A percentile compares a stretch with the other conserved stretches of the same genome.
Evolutionary conservation across 1,284 basidiomycete genomes (phyloP).

Genomic region (Ustilago lituana): DNA sequence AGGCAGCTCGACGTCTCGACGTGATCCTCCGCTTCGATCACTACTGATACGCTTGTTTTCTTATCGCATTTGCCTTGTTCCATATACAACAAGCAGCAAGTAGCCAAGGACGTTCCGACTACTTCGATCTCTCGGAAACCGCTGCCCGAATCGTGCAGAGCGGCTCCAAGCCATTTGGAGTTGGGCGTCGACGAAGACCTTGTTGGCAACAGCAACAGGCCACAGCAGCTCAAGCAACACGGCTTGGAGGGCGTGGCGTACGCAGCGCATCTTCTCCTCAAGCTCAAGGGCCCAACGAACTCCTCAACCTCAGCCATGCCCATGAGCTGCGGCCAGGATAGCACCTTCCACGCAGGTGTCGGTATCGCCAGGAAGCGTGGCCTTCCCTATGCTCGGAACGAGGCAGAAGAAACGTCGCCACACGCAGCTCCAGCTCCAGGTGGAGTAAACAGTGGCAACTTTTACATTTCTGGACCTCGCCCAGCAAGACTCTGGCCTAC

Average conservation of each 20-base stretch:
- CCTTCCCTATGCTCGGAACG: slow-evolving; percentile 19
- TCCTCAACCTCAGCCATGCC: not conserved
- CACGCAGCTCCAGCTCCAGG: not conserved
- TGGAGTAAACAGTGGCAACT: slow-evolving; percentile 1
- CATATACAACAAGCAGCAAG: too few relatives aligned
- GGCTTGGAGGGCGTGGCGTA: slow-evolving; percentile 35
- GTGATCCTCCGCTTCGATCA: too few relatives aligned
- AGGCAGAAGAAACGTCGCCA: not conserved
- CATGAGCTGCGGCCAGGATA: not conserved
- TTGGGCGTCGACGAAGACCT: too few relatives aligned
- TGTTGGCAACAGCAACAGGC: too few relatives aligned
- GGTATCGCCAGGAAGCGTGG: slow-evolving; percentile 23
- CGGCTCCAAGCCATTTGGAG: too few relatives aligned
- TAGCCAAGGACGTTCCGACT: too few relatives aligned
- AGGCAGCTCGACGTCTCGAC: not conserved
- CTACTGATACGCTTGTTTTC: too few relatives aligned
- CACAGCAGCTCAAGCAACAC: slow-evolving; percentile 3
- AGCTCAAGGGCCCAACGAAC: slow-evolving; percentile 3
- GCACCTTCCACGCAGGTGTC: not conserved
- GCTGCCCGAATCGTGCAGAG: too few relatives aligned
- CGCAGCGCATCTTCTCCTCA: slow-evolving; percentile 30
- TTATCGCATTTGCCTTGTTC: too few relatives aligned
- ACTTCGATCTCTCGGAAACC: too few relatives aligned
- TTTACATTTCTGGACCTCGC: slow-evolving; percentile 34
- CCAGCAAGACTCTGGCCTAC: slow-evolving; percentile 35